Evolutionary conservation across 805 yeast species (phyloP), one percentile per base, ranked within the genome.

Genomic region (Sugiyamaella smithiae): DNA sequence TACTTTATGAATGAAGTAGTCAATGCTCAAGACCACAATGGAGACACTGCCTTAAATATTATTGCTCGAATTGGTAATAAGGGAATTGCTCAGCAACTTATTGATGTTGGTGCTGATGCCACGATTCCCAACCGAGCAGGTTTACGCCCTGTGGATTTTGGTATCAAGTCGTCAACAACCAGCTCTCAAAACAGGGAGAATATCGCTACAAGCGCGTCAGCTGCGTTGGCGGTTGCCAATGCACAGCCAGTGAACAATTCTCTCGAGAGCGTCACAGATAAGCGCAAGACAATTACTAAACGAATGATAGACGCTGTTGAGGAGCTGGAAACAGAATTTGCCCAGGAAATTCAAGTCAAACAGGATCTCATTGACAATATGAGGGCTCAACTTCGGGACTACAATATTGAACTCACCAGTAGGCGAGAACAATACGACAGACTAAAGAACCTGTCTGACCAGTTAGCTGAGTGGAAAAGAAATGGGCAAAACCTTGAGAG

Each of bases 11-110:
- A 77, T 14, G 79, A 81, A 42, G 78, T 93, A 57, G 83, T 91
- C 46, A 91, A 93, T 63, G 85, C 85, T n/a, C 87, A 84, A 54
- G 99, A 93, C 68, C 73, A 81, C 47, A 90, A 90, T 60, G 99
- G 99, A 22, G 97, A 93, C 64, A 93, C 99, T 0, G 90, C 97
- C 42, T 72, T 93, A 52, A 95, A 90, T 62, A 86, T 93, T 48
- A 95, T 95, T 0, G 93, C 97, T 0, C 78, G 95, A 58, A 79
- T 93, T 22, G 95, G 95, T 6, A 85, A 87, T 63, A 79, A 81
- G 41, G 81, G 85, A 40, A 77, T 93, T 48, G 90, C 85, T 7
- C 88, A 85, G 54, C 87, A 85, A 53, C 73, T 93, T 43, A 66
- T 93, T 45, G 90, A 87, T 54, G 85, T 87, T 48, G 97, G 97